These are phyloP conservation scores for Rhizopogon rudus DNA, from an alignment of 768 basidiomycete species.

Conservation along the genomic window DNA sequence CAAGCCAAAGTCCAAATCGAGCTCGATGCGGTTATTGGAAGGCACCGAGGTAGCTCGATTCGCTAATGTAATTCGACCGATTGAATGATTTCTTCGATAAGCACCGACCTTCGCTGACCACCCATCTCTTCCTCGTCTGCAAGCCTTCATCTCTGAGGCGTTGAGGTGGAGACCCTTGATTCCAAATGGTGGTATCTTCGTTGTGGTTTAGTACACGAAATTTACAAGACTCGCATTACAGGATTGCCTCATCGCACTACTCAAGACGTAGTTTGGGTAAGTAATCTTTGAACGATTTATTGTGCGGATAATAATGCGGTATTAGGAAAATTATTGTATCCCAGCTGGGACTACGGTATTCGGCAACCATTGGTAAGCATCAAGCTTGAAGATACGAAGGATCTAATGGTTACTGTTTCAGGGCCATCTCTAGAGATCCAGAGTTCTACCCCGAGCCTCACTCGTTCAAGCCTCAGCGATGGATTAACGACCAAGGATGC, in stretches of 20 bases:
- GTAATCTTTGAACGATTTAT: neutral
- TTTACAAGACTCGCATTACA: neutral
- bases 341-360: neutral
- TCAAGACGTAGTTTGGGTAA: neutral
- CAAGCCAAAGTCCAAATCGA: too few species aligned
- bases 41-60: too few species aligned
- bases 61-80: constrained; percentile 4
- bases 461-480: constrained; percentile 24
- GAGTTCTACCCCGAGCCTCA: too few species aligned
- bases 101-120: constrained; percentile 34
- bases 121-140: constrained; percentile 27
- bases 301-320: too few species aligned
- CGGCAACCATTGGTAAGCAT: too few species aligned
- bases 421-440: constrained; percentile 22
- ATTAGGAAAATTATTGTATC: neutral
- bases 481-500: constrained; percentile 5
- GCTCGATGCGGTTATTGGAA: too few species aligned
- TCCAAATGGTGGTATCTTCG: constrained; percentile 15
- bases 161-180: constrained; percentile 29
- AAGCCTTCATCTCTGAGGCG: constrained; percentile 31
- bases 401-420: neutral
- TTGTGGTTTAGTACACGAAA: neutral
- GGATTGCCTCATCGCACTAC: neutral
- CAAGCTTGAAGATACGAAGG: too few species aligned
- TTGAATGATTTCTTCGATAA: constrained; percentile 22